phyloP scores from a whole-genome alignment of 2,329 filamentous ascomycete species.

The Fusarium tjaetaba region DNA sequence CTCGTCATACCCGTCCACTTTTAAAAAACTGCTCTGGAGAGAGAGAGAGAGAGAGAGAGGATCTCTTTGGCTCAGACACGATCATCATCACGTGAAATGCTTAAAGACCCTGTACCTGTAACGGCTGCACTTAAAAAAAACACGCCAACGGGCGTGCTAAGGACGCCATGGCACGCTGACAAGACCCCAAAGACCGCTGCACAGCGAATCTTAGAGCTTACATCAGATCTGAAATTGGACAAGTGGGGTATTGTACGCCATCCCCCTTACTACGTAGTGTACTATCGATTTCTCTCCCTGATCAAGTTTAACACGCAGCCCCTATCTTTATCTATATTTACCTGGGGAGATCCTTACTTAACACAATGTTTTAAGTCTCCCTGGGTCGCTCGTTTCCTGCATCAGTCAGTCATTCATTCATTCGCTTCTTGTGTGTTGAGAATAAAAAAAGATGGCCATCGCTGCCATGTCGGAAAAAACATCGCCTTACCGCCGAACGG shows the following conservation, averaged over 20 bases:
- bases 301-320: slow-evolving; percentile 4
- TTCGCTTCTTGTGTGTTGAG: not conserved
- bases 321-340: not conserved
- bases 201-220: slow-evolving; percentile 1
- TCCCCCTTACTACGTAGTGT: slow-evolving; percentile 12
- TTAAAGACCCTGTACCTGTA: not conserved
- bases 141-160: not conserved
- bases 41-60: too few species aligned
- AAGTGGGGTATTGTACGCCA: slow-evolving; percentile 12
- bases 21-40: not conserved
- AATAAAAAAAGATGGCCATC: slow-evolving; percentile 4
- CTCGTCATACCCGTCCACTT: not conserved
- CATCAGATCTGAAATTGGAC: slow-evolving; percentile 17
- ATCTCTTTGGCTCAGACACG: not conserved
- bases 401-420: not conserved
- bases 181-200: not conserved
- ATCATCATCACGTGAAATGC: not conserved
- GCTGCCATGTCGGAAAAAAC: slow-evolving; percentile 13
- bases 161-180: not conserved
- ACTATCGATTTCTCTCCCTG: slow-evolving; percentile 16
- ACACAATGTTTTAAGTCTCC: not conserved
- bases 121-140: not conserved
- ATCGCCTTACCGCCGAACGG: slow-evolving; percentile 13
- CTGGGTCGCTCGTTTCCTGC: not conserved
- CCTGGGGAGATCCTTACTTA: not conserved